Evolutionary conservation across 1,284 basidiomycete species (phyloP).

Genomic region (Malassezia psittaci): DNA sequence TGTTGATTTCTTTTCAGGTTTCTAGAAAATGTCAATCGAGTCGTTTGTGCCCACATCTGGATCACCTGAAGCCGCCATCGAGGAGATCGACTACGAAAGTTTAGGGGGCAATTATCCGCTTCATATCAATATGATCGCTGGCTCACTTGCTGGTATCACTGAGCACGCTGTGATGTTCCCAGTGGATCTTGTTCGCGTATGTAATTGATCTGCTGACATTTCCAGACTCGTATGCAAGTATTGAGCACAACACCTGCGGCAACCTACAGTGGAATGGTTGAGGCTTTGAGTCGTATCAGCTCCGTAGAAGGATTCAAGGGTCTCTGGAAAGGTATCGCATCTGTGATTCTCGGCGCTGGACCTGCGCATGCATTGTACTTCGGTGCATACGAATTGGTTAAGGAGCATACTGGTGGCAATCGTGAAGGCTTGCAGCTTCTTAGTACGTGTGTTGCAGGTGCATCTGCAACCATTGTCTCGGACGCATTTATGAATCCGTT

Average conservation of each 20-base stretch:
- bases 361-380: conserved; percentile 98
- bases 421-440: conserved; percentile 67
- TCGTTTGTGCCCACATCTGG: no score
- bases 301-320: conserved; percentile 81
- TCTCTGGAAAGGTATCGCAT: conserved; percentile 91
- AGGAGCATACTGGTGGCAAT: conserved; percentile 84
- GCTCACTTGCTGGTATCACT: conserved; percentile 91
- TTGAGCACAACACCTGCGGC: conserved; percentile 67
- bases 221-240: conserved; percentile 98
- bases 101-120: conserved; percentile 38
- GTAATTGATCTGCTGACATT: not conserved
- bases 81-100: conserved; percentile 46
- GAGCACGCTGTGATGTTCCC: conserved; percentile 99
- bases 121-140: conserved; percentile 85
- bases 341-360: conserved; percentile 92
- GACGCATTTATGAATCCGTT: conserved; percentile 99
- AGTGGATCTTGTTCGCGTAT: conserved; percentile 90
- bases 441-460: conserved; percentile 81
- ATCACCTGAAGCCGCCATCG: conserved; percentile 3
- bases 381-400: conserved; percentile 86
- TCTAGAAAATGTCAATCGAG: no score
- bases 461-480: conserved; percentile 82
- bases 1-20: no score
- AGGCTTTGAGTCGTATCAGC: conserved; percentile 79
- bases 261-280: conserved; percentile 74